Evolutionary conservation across 805 yeast species (phyloP), one percentile per base, ranked within the genome.

Genomic region (Pichia manshurica): DNA sequence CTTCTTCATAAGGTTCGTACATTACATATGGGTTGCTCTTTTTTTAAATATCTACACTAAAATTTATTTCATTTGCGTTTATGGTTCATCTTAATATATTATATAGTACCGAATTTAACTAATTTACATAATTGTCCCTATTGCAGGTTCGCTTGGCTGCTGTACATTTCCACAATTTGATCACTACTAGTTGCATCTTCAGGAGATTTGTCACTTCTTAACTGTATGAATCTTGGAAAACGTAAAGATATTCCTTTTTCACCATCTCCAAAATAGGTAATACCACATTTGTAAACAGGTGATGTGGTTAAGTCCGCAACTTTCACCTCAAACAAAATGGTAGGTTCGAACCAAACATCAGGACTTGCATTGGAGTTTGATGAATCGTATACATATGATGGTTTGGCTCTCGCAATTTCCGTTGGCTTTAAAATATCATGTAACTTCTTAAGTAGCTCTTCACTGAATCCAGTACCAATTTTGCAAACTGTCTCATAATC

Each of bases 381-480:
- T 3, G 72, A 66, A 60, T 85, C 93, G 60, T 77, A 87, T 2
- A 82, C 73, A 53, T 77, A 79, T 47, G 81, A 84, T 0, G 85
- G 71, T 56, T 82, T 86, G 2, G 96, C 85, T 9, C 63, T 68
- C 0, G 66, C 55, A 12, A 80, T 75, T 43, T 81, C 95, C 0
- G 58, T 54, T 64, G 87, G 82, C 37, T 82, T 78, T 49, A 93
- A 72, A 42, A 71, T 71, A 22, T 74, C 76, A 57, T 82, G 72
- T 29, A 93, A 63, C 23, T 66, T 67, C 32, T 78, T 79, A 48
- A 93, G 72, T 59, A 81, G 76, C 54, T 84, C 97, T 55, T 93
- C 99, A 36, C 89, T 79, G 61, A 93, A 93, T 0, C 99, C 99
- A 0, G 99, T 93, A 42, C 99, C 99, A 47, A 95, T 90, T 64